Evolutionary conservation across 176 grass and related monocot species (phyloP).

Genomic region (Avena insularis): DNA sequence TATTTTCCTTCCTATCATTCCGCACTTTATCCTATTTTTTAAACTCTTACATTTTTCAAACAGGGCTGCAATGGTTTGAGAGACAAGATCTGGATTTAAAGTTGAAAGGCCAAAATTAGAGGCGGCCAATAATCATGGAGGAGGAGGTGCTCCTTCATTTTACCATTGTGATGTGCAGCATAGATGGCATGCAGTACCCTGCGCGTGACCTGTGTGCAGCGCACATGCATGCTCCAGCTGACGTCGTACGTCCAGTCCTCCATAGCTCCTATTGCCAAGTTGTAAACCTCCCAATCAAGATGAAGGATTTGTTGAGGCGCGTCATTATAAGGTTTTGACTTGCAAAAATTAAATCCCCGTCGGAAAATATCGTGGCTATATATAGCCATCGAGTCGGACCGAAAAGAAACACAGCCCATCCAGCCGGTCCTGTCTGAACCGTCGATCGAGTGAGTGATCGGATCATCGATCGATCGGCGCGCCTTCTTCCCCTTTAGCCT

Average conservation of each 20-base stretch:
- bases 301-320: not conserved
- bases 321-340: conserved; percentile 24
- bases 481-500: not conserved
- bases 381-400: not conserved
- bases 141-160: not conserved
- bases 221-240: conserved; percentile 22
- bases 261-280: not conserved
- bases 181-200: not conserved
- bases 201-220: not conserved
- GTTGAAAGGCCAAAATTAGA: not conserved
- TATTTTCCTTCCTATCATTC: not conserved
- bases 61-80: not conserved
- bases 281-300: not conserved
- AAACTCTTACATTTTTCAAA: not conserved
- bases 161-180: not conserved
- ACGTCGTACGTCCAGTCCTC: conserved; percentile 8
- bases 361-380: conserved; percentile 22
- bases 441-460: not conserved
- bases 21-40: not conserved
- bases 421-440: not conserved
- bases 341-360: not conserved
- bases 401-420: not conserved
- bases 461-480: not conserved
- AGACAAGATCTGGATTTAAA: not conserved
- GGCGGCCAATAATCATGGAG: not conserved